Conservation (phyloP, 2,329 filamentous ascomycete genomes). For the Fusarium buharicum region DNA sequence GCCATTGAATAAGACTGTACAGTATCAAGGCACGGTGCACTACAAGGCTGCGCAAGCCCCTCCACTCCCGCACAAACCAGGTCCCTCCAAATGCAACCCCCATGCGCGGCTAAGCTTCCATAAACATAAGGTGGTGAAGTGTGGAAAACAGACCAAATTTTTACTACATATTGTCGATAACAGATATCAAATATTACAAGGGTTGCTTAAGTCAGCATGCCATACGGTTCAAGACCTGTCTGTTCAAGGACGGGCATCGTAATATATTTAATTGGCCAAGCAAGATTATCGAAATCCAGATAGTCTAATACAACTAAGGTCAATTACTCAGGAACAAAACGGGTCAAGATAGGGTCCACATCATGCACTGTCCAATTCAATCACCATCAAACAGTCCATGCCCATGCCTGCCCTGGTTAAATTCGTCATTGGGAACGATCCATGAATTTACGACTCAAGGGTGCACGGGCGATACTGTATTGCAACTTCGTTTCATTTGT, state of each 20-base stretch:
- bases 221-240: no score
- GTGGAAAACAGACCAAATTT: background rate
- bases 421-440: constrained; percentile 21
- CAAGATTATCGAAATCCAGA: no score
- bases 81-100: constrained; percentile 28
- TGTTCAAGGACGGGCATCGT: no score
- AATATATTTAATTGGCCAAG: no score
- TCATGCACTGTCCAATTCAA: background rate
- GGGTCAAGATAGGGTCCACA: background rate
- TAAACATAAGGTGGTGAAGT: constrained; percentile 9
- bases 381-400: background rate
- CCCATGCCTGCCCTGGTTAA: background rate
- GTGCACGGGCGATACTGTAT: constrained; percentile 35
- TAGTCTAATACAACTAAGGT: background rate
- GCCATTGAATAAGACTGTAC: constrained; percentile 12
- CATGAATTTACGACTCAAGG: constrained; percentile 22
- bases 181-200: no score
- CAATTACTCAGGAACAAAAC: background rate
- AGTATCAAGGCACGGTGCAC: constrained; percentile 29
- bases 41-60: constrained; percentile 36
- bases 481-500: background rate
- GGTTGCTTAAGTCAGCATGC: no score
- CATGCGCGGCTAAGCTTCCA: constrained; percentile 28
- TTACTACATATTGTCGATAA: no score
- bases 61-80: constrained; percentile 37